These are phyloP conservation scores for Phaeolepiota aurea DNA, from an alignment of 768 basidiomycete genomes.

Conservation along the genomic window DNA sequence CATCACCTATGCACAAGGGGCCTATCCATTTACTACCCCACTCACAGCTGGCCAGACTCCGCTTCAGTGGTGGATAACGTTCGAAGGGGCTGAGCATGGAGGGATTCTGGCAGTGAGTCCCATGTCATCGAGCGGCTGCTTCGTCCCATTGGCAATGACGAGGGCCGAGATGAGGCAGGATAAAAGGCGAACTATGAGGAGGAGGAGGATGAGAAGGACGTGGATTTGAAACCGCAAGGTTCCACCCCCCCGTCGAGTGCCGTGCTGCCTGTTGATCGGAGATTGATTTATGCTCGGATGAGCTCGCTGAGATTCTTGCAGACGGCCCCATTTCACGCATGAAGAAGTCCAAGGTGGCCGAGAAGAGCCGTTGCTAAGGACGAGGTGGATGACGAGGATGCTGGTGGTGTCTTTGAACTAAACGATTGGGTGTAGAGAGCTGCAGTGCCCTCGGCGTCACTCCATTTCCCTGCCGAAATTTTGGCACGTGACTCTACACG, in stretches of 20 bases:
- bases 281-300: slow-evolving; percentile 6
- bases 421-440: slow-evolving; percentile 8
- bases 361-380: background rate
- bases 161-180: slow-evolving; percentile 2
- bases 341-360: background rate
- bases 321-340: slow-evolving; percentile 6
- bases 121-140: slow-evolving; percentile 11
- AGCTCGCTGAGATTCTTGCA: slow-evolving; percentile 10
- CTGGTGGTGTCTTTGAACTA: slow-evolving; percentile 8
- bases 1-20: slow-evolving; percentile 15
- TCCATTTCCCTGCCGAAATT: background rate
- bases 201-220: slow-evolving; percentile 9
- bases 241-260: background rate
- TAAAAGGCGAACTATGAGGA: slow-evolving; percentile 12
- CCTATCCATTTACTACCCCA: slow-evolving; percentile 14
- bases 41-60: slow-evolving; percentile 12
- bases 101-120: slow-evolving; percentile 20
- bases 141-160: slow-evolving; percentile 11
- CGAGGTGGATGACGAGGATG: slow-evolving; percentile 5
- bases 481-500: slow-evolving; percentile 6
- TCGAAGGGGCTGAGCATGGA: slow-evolving; percentile 14
- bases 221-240: slow-evolving; percentile 1
- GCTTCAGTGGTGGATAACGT: slow-evolving; percentile 14
- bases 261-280: slow-evolving; percentile 7
- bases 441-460: slow-evolving; percentile 1